Conservation (phyloP, 768 basidiomycete genomes). For the Dentipellis fragilis region DNA sequence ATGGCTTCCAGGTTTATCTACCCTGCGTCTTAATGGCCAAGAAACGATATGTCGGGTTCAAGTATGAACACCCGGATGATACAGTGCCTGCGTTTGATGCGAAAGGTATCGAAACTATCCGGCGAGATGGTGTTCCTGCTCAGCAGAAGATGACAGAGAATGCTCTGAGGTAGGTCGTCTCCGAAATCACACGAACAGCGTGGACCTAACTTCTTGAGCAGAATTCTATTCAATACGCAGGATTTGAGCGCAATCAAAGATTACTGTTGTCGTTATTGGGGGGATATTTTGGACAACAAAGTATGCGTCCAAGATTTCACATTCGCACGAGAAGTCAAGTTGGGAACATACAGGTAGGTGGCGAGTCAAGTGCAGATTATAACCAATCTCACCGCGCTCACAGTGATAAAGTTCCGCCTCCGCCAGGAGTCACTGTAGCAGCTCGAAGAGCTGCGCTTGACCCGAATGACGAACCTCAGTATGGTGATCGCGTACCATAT, state of each 20-base stretch:
- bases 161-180: conserved; percentile 61
- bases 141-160: conserved; percentile 90
- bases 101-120: conserved; percentile 95
- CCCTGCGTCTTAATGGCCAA: conserved; percentile 95
- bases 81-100: conserved; percentile 79
- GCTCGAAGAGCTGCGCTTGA: conserved; percentile 65
- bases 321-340: conserved; percentile 85
- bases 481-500: conserved; percentile 90
- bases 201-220: conserved; percentile 21
- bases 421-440: conserved; percentile 87
- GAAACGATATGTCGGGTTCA: conserved; percentile 97
- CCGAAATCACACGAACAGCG: background rate
- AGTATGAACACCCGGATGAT: conserved; percentile 81
- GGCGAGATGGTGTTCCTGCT: conserved; percentile 85
- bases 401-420: conserved; percentile 79
- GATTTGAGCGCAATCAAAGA: conserved; percentile 85
- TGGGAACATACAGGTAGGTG: conserved; percentile 85
- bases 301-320: conserved; percentile 88
- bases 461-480: conserved; percentile 76
- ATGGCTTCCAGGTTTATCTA: conserved; percentile 71
- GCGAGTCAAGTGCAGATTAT: background rate
- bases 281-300: conserved; percentile 70
- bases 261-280: conserved; percentile 80
- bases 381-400: background rate
- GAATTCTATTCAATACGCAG: conserved; percentile 83